Evolutionary conservation across 495 filamentous ascomycete species (phyloP).

Genomic region (Amniculicola lignicola): DNA sequence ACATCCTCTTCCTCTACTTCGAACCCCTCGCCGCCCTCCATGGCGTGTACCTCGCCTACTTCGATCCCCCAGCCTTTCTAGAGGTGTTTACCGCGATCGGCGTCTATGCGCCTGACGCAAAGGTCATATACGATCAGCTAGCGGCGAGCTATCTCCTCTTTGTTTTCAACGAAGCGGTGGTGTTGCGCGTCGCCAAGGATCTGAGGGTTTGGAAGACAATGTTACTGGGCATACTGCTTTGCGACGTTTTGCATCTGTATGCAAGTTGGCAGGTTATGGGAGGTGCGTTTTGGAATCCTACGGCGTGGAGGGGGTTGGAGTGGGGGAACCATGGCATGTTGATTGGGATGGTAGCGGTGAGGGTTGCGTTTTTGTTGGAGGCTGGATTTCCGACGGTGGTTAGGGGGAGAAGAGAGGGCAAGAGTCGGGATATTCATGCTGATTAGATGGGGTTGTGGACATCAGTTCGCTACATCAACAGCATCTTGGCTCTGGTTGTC

Average conservation of each 20-base stretch:
- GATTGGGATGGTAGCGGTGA: slow-evolving; percentile 32
- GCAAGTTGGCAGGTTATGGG: slow-evolving; percentile 30
- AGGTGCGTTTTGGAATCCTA: slow-evolving; percentile 22
- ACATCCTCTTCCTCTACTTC: slow-evolving; percentile 39
- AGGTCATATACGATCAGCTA: slow-evolving; percentile 38
- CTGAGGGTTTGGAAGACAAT: slow-evolving; percentile 35
- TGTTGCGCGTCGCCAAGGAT: slow-evolving; percentile 35
- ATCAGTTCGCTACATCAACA: too few relatives aligned
- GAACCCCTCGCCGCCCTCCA: slow-evolving; percentile 37
- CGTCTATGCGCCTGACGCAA: slow-evolving; percentile 21
- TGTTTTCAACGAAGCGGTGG: slow-evolving; percentile 35
- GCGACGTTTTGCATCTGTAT: slow-evolving; percentile 37
- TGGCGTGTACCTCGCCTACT: slow-evolving; percentile 33
- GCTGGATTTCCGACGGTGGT: slow-evolving; percentile 29
- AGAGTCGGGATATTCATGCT: too few relatives aligned
- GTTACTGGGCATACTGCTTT: slow-evolving; percentile 36
- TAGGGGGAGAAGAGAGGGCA: slow-evolving; percentile 2
- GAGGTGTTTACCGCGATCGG: slow-evolving; percentile 28
- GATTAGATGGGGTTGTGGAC: too few relatives aligned
- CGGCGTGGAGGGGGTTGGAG: slow-evolving; percentile 37
- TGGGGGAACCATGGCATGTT: slow-evolving; percentile 33
- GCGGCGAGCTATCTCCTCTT: slow-evolving; percentile 36
- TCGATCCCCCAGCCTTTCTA: slow-evolving; percentile 32
- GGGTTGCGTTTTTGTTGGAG: slow-evolving; percentile 31
- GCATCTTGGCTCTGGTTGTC: too few relatives aligned